A percentile compares a stretch with the other conserved stretches of the same genome.
Conservation (phyloP, 176 grass and related monocot species). For the Triticum urartu region DNA sequence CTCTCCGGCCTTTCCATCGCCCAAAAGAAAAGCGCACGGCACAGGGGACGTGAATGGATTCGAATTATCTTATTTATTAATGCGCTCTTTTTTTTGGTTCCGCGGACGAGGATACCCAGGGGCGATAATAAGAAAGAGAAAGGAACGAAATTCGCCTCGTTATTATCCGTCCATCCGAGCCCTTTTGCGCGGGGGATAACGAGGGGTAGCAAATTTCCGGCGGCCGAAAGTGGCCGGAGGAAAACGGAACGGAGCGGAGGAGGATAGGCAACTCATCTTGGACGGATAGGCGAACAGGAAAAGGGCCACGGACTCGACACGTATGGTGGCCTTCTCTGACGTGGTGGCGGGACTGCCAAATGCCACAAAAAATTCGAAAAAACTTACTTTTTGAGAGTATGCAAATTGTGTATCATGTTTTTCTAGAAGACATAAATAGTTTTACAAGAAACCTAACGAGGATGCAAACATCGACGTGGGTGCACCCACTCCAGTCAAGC, state of each 20-base stretch:
- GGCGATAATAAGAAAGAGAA: neutral
- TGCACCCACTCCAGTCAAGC: too few species aligned
- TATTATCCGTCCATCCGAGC: conserved; percentile 6
- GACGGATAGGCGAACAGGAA: conserved; percentile 28
- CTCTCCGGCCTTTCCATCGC: neutral
- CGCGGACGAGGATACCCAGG: conserved; percentile 9
- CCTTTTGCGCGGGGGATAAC: conserved; percentile 14
- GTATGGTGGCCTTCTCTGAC: neutral
- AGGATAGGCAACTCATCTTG: conserved; percentile 2
- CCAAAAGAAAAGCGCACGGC: conserved; percentile 17
- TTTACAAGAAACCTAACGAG: too few species aligned
- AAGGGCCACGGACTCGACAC: conserved; percentile 7
- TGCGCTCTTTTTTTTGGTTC: neutral
- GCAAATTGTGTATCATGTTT: too few species aligned
- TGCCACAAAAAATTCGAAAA: neutral
- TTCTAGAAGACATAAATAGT: too few species aligned
- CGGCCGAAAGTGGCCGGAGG: conserved; percentile 13
- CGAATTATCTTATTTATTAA: neutral
- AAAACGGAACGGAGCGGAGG: neutral
- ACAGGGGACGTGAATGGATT: neutral
- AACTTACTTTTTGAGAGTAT: too few species aligned
- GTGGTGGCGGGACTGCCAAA: neutral
- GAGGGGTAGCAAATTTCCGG: conserved; percentile 19
- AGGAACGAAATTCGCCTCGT: neutral
- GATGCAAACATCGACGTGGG: too few species aligned